Evolutionary conservation across 306 rosid species (phyloP).

Genomic region (Lathyrus aphaca): DNA sequence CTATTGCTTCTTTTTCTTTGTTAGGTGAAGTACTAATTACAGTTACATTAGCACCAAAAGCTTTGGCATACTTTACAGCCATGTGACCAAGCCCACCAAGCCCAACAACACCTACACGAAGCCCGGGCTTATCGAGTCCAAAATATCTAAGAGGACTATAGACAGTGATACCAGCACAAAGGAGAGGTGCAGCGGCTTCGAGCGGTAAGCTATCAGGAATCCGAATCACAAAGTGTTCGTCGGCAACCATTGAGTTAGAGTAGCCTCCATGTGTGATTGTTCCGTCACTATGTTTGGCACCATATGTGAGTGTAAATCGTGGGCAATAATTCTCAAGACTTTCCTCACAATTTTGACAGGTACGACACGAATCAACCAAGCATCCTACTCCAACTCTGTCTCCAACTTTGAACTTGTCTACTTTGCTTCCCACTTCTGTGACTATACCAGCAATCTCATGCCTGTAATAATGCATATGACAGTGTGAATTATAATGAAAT

Average conservation of each 20-base stretch:
- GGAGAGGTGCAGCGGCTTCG: slow-evolving; percentile 60
- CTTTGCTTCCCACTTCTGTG: slow-evolving; percentile 61
- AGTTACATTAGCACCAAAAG: slow-evolving; percentile 56
- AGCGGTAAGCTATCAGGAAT: slow-evolving; percentile 51
- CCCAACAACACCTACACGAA: slow-evolving; percentile 59
- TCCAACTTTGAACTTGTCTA: slow-evolving; percentile 52
- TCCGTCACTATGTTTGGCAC: slow-evolving; percentile 42
- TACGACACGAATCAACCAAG: slow-evolving; percentile 53
- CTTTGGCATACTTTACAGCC: slow-evolving; percentile 63
- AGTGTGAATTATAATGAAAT: slow-evolving; percentile 3
- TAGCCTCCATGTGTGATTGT: slow-evolving; percentile 56
- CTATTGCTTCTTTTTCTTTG: slow-evolving; percentile 55
- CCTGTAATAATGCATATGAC: slow-evolving; percentile 22
- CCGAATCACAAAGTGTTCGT: slow-evolving; percentile 45
- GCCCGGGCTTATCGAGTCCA: slow-evolving; percentile 54
- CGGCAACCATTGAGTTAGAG: slow-evolving; percentile 53
- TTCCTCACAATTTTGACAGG: slow-evolving; percentile 47
- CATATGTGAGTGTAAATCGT: slow-evolving; percentile 15
- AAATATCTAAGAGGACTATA: slow-evolving; percentile 55
- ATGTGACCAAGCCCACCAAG: slow-evolving; percentile 65
- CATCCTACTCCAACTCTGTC: slow-evolving; percentile 64
- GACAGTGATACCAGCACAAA: slow-evolving; percentile 69
- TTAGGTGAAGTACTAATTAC: slow-evolving; percentile 60
- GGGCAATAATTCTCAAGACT: slow-evolving; percentile 60
- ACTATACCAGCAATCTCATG: slow-evolving; percentile 62